Evolutionary conservation across 2,329 filamentous ascomycete genomes (phyloP).

Genomic region (Xylariomycetidae sp.): DNA sequence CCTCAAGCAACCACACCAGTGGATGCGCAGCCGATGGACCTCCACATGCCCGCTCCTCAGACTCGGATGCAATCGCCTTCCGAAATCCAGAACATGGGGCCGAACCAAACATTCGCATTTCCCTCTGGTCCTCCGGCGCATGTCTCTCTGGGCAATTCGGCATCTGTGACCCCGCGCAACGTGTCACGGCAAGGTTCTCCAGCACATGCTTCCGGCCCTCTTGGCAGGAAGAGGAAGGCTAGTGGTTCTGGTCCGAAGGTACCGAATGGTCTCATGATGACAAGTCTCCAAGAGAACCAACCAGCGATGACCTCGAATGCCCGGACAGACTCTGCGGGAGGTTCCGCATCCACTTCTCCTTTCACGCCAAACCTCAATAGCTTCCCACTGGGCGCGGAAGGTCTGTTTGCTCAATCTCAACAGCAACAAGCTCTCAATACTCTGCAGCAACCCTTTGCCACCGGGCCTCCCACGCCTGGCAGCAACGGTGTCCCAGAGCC

Average conservation of each 20-base stretch:
- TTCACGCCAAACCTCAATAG: slow-evolving; percentile 43
- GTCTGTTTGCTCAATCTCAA: slow-evolving; percentile 23
- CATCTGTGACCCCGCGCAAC: slow-evolving; percentile 46
- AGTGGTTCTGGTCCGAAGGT: slow-evolving; percentile 64
- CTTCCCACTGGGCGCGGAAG: slow-evolving; percentile 35
- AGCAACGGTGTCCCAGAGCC: slow-evolving; percentile 47
- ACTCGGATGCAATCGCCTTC: slow-evolving; percentile 57
- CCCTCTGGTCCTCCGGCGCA: slow-evolving; percentile 16
- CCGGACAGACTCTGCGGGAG: slow-evolving; percentile 21
- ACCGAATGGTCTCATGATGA: slow-evolving; percentile 74
- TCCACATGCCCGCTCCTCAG: slow-evolving; percentile 41
- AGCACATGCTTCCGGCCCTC: slow-evolving; percentile 55
- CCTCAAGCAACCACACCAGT: slow-evolving; percentile 6
- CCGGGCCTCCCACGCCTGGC: slow-evolving; percentile 61
- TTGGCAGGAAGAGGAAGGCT: slow-evolving; percentile 76
- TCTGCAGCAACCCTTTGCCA: slow-evolving; percentile 38
- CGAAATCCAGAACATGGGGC: slow-evolving; percentile 56
- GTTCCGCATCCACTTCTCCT: slow-evolving; percentile 42
- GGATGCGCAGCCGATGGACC: slow-evolving; percentile 28
- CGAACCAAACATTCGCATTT: slow-evolving; percentile 36
- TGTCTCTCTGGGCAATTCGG: slow-evolving; percentile 33
- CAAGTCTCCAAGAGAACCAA: slow-evolving; percentile 64
- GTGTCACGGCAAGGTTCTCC: slow-evolving; percentile 72
- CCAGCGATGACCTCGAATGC: slow-evolving; percentile 34
- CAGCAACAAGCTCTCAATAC: slow-evolving; percentile 19